Evolutionary conservation across 2,329 filamentous ascomycete species (phyloP).

Genomic region (Aspergillus candidus): DNA sequence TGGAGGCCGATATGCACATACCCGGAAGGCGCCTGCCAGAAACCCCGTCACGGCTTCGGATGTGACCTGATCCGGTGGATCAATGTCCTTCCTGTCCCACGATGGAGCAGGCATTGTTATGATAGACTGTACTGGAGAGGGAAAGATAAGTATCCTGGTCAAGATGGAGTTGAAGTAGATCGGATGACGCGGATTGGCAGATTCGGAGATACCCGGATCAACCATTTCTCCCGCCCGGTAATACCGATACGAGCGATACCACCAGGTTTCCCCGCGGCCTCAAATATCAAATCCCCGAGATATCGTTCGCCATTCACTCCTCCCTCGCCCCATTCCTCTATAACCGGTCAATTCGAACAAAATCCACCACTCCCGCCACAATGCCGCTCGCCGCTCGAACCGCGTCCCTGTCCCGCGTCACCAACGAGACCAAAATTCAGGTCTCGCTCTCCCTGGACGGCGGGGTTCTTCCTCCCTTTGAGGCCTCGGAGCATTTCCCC

Average conservation of each 20-base stretch:
- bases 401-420: conserved; percentile 76
- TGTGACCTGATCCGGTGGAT: conserved; percentile 39
- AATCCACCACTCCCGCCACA: neutral
- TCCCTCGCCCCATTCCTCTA: neutral
- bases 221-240: conserved; percentile 4
- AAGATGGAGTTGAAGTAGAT: neutral
- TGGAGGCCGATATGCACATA: conserved; percentile 16
- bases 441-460: conserved; percentile 90
- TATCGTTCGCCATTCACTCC: too few relatives aligned
- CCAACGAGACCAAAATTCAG: conserved; percentile 97
- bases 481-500: conserved; percentile 50
- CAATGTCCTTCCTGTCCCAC: conserved; percentile 32
- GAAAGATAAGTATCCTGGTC: neutral
- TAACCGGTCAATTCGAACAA: neutral
- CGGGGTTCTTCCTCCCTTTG: conserved; percentile 52
- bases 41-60: conserved; percentile 39
- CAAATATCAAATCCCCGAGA: too few relatives aligned
- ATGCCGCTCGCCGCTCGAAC: conserved; percentile 56
- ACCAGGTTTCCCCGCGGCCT: too few relatives aligned
- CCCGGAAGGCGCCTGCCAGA: conserved; percentile 38
- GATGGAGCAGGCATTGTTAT: conserved; percentile 39
- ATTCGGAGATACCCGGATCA: conserved; percentile 5
- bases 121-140: conserved; percentile 4
- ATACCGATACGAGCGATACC: neutral
- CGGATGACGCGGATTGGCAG: conserved; percentile 6